phyloP scores from a whole-genome alignment of 2,329 filamentous ascomycete genomes.

The Biscogniauxia sp. region DNA sequence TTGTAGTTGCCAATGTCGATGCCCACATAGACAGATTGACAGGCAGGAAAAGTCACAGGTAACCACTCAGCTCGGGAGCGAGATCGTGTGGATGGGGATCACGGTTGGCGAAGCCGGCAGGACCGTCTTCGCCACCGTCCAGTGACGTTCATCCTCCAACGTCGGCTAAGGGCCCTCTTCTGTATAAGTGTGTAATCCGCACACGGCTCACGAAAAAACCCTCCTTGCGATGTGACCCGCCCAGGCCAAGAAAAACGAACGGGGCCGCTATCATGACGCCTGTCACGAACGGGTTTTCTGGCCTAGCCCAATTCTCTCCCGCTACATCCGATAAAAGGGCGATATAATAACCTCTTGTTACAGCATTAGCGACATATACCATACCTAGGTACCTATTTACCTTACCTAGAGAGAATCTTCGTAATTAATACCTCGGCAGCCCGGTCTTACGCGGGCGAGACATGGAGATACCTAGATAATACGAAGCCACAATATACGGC shows the following conservation, averaged over 20 bases:
- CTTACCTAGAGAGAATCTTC: background rate
- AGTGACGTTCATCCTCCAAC: background rate
- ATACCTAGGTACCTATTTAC: background rate
- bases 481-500: background rate
- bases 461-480: background rate
- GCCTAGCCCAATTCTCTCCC: background rate
- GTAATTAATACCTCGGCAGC: background rate
- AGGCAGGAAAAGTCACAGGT: conserved; percentile 15
- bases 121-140: background rate
- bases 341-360: background rate
- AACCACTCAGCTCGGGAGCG: conserved; percentile 11
- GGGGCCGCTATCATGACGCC: background rate
- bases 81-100: background rate
- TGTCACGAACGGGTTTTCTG: background rate
- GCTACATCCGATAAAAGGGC: background rate
- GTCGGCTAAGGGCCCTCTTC: background rate
- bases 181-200: background rate
- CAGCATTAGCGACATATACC: background rate
- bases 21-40: conserved; percentile 11
- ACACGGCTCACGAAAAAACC: background rate
- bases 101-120: background rate
- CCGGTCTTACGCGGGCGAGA: background rate
- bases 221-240: background rate
- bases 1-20: conserved; percentile 18
- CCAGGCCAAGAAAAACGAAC: background rate